Base-by-base conservation (phyloP, 1,139 yeast species). In the Candida sp. region DNA sequence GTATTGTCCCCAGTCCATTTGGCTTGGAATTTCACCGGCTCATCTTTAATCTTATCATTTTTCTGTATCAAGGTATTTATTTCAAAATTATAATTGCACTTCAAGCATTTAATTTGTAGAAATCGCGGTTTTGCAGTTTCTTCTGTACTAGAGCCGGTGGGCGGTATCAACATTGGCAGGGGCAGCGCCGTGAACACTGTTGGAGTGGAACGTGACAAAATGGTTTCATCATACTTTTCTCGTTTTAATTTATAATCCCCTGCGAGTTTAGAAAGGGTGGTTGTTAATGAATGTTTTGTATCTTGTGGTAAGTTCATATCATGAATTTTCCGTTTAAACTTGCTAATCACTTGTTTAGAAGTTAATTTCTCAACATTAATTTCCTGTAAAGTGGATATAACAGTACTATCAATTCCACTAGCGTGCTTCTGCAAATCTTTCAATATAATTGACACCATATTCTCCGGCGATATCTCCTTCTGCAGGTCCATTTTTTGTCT, bases 21-120 rank as follows among this genome's bases (percentile, higher is more conserved):
- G 8, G 50, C 51, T 40, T 40, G 43, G 37, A 43, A 43, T 19
- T 41, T 36, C 4, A 33, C 23, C 19, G 35, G 21, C 11, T 30
- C 33, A 11, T 12, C 19, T 21, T 36, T 37, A 6, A 8, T 8
- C 15, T 21, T 21, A 9, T 29, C 22, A 21, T 37, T 37, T 29
- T 8, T 37, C 15, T 25, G 33, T 6, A 30, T 15, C 12, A 27
- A 29, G 27, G 23, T 30, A 6, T 19, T 15, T 7, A 22, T 37
- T 46, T 29, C 35, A 38, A 36, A 27, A 30, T 12, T 11, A 12
- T 11, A 8, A 19, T 57, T 53, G 50, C 77, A 71, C n/a, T 54
- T 46, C 23, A 60, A 50, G 46, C 77, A 71, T n/a, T 47, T 52
- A 41, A 60, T 58, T 40, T 53, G 50, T 27, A 70, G 51, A 3